These are phyloP conservation scores for Entomortierella chlamydospora DNA, from an alignment of 192 early-diverging fungal species.

Conservation along the genomic window DNA sequence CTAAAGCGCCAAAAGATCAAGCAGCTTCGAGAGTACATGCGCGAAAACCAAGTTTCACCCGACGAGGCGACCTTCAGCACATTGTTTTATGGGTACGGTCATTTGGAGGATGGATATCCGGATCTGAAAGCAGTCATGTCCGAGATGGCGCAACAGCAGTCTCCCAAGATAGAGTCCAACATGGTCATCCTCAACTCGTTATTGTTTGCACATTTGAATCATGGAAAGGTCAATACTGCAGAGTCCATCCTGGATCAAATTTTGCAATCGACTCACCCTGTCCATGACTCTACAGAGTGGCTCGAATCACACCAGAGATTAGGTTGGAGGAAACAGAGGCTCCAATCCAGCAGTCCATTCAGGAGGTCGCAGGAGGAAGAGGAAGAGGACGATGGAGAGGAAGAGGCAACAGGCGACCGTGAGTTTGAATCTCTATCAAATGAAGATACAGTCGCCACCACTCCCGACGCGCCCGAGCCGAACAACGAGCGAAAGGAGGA, in stretches of 20 bases:
- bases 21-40: slow-evolving; percentile 27
- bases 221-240: slow-evolving; percentile 16
- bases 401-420: too few species aligned
- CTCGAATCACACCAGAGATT: neutral
- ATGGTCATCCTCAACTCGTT: slow-evolving; percentile 29
- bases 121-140: slow-evolving; percentile 22
- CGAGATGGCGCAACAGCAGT: slow-evolving; percentile 11
- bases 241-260: slow-evolving; percentile 35
- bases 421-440: neutral
- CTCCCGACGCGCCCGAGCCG: too few species aligned
- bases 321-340: neutral
- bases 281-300: neutral
- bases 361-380: neutral
- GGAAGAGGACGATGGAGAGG: neutral
- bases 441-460: neutral
- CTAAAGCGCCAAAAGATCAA: slow-evolving; percentile 25
- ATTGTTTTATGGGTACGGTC: slow-evolving; percentile 36
- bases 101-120: slow-evolving; percentile 32
- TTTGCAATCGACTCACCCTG: slow-evolving; percentile 14
- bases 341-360: slow-evolving; percentile 11
- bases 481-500: neutral
- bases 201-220: slow-evolving; percentile 45
- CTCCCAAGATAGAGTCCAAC: slow-evolving; percentile 7
- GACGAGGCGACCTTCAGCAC: slow-evolving; percentile 35
- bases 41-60: neutral